A percentile compares a stretch with the other conserved stretches of the same genome.
Conservation (phyloP, 345 rosid species). For the Pistacia integerrima region DNA sequence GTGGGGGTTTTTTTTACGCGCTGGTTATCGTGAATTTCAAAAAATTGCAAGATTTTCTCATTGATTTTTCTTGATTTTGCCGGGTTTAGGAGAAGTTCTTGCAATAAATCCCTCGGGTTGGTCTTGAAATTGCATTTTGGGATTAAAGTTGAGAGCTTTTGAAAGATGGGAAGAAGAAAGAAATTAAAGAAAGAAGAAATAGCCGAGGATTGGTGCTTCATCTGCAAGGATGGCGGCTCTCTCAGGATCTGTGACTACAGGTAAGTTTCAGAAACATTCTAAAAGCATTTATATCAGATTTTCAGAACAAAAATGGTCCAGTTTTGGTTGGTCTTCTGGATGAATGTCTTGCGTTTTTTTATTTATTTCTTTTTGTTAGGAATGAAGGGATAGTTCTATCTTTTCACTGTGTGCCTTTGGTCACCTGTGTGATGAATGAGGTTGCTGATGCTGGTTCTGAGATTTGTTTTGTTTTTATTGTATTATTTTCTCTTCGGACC, state of each 20-base stretch:
- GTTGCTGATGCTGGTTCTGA: background rate
- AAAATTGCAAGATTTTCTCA: background rate
- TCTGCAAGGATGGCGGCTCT: conserved; percentile 60
- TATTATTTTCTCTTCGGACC: background rate
- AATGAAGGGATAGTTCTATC: background rate
- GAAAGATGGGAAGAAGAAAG: conserved; percentile 25
- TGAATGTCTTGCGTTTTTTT: background rate
- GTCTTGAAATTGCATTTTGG: background rate
- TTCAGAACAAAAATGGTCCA: too few species aligned
- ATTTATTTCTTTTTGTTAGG: too few species aligned
- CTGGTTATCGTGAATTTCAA: background rate
- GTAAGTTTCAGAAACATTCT: conserved; percentile 30
- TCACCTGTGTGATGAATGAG: background rate
- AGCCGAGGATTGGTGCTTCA: conserved; percentile 49
- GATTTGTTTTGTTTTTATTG: background rate
- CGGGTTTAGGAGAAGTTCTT: background rate
- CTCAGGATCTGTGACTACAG: conserved; percentile 49
- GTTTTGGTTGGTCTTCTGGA: background rate
- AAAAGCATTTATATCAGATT: background rate
- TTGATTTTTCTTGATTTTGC: background rate
- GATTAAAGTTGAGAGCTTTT: conserved; percentile 9
- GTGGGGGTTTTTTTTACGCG: too few species aligned
- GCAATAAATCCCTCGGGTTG: background rate
- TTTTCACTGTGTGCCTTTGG: background rate
- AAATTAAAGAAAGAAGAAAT: conserved; percentile 30